Conservation (phyloP, 2,329 filamentous ascomycete species). For the Fusarium citri region DNA sequence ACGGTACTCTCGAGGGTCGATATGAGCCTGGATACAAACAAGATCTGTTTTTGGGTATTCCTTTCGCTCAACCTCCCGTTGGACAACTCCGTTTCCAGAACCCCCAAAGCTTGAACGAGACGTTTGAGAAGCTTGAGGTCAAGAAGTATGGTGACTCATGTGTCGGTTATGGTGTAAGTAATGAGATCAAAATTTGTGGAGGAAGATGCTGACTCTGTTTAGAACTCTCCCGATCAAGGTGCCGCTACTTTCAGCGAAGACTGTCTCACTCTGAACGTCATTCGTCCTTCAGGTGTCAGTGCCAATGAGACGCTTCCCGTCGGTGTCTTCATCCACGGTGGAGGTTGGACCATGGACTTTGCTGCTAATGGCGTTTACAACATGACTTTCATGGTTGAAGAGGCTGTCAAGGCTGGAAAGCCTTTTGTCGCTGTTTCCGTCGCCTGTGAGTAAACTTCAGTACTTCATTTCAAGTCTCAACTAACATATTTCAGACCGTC, state of each 20-base stretch:
- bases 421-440: slow-evolving; percentile 39
- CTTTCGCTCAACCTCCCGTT: slow-evolving; percentile 39
- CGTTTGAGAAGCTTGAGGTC: slow-evolving; percentile 27
- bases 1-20: slow-evolving; percentile 39
- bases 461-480: fast-evolving
- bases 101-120: slow-evolving; percentile 25
- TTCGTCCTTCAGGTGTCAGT: slow-evolving; percentile 17
- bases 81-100: slow-evolving; percentile 35
- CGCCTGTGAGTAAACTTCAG: slow-evolving; percentile 8
- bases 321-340: slow-evolving; percentile 50
- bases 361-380: slow-evolving; percentile 66
- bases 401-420: slow-evolving; percentile 44
- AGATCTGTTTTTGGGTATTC: slow-evolving; percentile 41
- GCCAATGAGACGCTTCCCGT: slow-evolving; percentile 40
- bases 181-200: fast-evolving
- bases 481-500: slow-evolving; percentile 30
- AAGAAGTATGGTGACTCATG: slow-evolving; percentile 43
- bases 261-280: slow-evolving; percentile 39
- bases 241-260: slow-evolving; percentile 37
- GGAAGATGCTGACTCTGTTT: background rate
- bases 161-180: slow-evolving; percentile 41
- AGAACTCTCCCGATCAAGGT: slow-evolving; percentile 35
- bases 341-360: slow-evolving; percentile 56
- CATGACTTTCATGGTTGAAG: slow-evolving; percentile 67
- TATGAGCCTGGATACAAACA: slow-evolving; percentile 37